Base-by-base conservation (phyloP, 2,329 filamentous ascomycete genomes). In the Clathrospora elynae region DNA sequence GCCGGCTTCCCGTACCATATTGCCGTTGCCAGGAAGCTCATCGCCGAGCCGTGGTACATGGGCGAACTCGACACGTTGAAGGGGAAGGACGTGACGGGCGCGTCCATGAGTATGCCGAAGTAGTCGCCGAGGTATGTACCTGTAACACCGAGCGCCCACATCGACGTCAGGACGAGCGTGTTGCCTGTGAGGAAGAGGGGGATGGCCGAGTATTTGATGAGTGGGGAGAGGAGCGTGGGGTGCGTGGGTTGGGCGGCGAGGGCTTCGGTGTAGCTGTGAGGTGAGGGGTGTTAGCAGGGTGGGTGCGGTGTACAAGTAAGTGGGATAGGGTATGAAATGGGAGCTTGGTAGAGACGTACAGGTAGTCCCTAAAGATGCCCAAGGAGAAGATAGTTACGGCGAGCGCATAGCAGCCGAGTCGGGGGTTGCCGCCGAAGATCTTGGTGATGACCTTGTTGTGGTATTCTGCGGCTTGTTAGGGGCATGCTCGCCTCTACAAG, bases 71-170 rank as follows among this genome's bases (percentile, higher is more conserved):
- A 91, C 49, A 97, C 80, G 72, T 88, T 97, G 80, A 99, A 99
- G 2, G 93, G 93, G 69, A 99, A 99, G 10, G 88, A 87, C 9
- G 90, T 95, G 37, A 99, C 91, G 62, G 92, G 92, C 57, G 86
- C 77, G 68, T 97, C 92, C 90, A 96, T 95, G 55, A 99, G 79
- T 70, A 97, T 96, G 59, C 93, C 93, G 68, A 97, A 99, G 78
- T 99, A 99, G 76, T 99, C 93, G 59, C 93, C 93, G 23, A 99
- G 78, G 70, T 96, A 99, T 24, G 93, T 99, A 51, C 93, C 93
- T 1, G 90, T 96, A 63, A 99, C 83, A 44, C 93, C 93, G 26
- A 99, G 83, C 22, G 85, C 87, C 84, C 85, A 96, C 74, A 95
- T 97, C 49, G 88, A 93, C 22, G 86, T 86, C 35, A 97, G 62